These are phyloP conservation scores for Dictyostelium discoideum DNA, from an alignment of 78 protist genomes.

Conservation along the genomic window dicty_2.7 NC_007088.5:4985001-4985500, in stretches of 20 bases:
- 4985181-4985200: neutral
- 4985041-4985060: neutral
- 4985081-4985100: neutral
- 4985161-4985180: neutral
- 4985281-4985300: conserved; percentile 6
- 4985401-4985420: neutral
- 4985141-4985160: no score
- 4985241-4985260: neutral
- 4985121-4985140: no score
- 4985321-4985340: neutral
- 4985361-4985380: conserved; percentile 3
- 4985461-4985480: neutral
- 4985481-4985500: neutral
- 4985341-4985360: neutral
- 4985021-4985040: conserved; percentile 4
- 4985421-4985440: neutral
- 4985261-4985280: neutral
- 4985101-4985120: no score
- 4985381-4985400: neutral
- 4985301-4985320: neutral
- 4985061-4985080: neutral
- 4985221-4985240: no score
- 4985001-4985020: neutral
- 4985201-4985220: neutral
- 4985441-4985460: neutral